Conservation (phyloP, 2,329 filamentous ascomycete genomes). For the Aphanocladium album region DNA sequence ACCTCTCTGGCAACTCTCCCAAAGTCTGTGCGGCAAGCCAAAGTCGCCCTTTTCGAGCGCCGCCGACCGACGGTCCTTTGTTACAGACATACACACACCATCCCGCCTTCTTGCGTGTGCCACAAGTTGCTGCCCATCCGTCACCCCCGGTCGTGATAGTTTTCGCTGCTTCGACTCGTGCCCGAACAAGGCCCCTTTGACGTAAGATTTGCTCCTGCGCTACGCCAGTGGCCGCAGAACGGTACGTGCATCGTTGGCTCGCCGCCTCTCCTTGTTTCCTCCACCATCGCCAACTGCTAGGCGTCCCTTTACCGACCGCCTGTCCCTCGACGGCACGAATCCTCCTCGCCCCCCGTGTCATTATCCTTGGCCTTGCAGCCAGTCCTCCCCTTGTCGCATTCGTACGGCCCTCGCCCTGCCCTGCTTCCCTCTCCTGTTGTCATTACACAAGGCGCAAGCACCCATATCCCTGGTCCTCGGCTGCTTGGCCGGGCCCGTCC, state of each 20-base stretch:
- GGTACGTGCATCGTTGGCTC: conserved; percentile 11
- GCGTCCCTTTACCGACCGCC: not conserved
- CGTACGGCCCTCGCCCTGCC: not conserved
- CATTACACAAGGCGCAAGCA: not conserved
- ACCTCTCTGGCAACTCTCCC: not conserved
- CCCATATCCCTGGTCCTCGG: conserved; percentile 4
- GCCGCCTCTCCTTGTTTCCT: not conserved
- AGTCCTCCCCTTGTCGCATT: not conserved
- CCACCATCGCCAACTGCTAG: not conserved
- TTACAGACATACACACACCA: conserved; percentile 9
- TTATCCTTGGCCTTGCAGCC: not conserved
- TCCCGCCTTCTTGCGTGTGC: not conserved
- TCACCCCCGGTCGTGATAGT: conserved; percentile 1
- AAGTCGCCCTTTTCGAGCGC: conserved; percentile 6
- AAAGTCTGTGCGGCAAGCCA: conserved; percentile 11
- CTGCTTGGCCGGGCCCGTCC: conserved; percentile 8
- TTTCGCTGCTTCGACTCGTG: conserved; percentile 6
- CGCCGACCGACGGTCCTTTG: conserved; percentile 6
- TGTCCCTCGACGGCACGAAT: not conserved
- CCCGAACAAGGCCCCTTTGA: not conserved
- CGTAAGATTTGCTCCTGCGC: not conserved
- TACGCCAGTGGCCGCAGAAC: not conserved
- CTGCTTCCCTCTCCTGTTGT: not conserved
- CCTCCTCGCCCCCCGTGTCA: not conserved
- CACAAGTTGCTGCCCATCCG: conserved; percentile 4